Evolutionary conservation across 2,329 filamentous ascomycete genomes (phyloP).

Genomic region (Colletotrichum aenigma): DNA sequence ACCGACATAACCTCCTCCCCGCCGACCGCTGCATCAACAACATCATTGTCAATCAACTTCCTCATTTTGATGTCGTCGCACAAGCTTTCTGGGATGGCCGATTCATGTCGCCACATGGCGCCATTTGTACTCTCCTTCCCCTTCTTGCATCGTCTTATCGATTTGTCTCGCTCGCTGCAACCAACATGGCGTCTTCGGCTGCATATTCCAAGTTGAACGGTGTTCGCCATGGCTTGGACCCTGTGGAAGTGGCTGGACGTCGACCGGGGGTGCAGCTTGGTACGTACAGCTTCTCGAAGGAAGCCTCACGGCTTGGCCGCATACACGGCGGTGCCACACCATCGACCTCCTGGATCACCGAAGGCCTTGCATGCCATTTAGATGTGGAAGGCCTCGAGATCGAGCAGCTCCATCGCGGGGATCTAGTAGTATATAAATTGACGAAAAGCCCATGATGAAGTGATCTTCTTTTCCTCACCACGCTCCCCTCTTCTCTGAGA

Average conservation of each 20-base stretch:
- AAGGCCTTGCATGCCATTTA: neutral
- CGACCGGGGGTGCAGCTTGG: neutral
- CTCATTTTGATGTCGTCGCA: neutral
- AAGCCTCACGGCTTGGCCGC: neutral
- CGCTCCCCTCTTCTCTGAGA: neutral
- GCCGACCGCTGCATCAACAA: neutral
- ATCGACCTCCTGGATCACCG: neutral
- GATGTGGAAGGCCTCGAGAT: neutral
- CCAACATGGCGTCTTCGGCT: neutral
- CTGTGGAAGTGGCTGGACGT: neutral
- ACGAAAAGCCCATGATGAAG: neutral
- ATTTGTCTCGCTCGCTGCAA: neutral
- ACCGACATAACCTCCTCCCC: neutral
- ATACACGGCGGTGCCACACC: neutral
- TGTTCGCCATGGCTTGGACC: neutral
- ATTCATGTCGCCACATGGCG: conserved; percentile 11
- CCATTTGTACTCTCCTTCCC: conserved; percentile 18
- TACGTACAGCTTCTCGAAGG: neutral
- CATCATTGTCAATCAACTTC: conserved; percentile 8
- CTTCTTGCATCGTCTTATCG: conserved; percentile 12
- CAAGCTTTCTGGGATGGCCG: neutral
- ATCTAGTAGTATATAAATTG: neutral
- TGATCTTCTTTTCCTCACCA: neutral
- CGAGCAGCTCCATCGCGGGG: neutral
- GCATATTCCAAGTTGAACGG: neutral